Base-by-base conservation (phyloP, 495 filamentous ascomycete species). In the Daldinia concentrica region DNA sequence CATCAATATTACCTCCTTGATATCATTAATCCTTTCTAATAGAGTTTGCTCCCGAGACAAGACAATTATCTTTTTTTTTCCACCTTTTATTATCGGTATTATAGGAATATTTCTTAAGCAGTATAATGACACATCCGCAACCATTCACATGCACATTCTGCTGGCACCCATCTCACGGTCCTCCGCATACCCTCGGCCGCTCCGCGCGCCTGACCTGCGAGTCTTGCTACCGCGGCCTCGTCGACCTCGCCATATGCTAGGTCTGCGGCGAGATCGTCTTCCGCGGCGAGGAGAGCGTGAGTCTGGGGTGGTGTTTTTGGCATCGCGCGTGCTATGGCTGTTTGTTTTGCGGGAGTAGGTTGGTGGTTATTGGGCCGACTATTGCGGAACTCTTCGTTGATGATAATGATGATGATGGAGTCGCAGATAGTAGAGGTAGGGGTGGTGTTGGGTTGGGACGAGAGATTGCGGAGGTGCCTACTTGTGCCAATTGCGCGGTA, bases 271-370 rank as follows among this genome's bases (percentile, higher is more conserved):
- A 82, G 71, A 61, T 82, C 32, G 74, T 85, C 1, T 74, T 78
- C 15, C 77, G 80, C 22, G 82, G 77, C 6, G 81, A 82, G 7
- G 83, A 83, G 43, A 79, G 80, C 50, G 82, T 85, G 14, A 82
- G 79, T 52, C 62, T 84, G 15, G 83, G 82, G 1, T 85, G 80
- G 83, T 82, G 81, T 56, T 85, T 85, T 61, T 85, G 83, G 83
- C 83, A 85, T 52, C 70, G 76, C 58, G 78, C 57, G 0, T 85
- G 83, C 45, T 84, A 82, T 60, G 82, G 82, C 9, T 86, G 83
- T 76, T 64, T 86, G 57, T 64, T 84, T 17, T 85, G 80, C 59
- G 79, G 82, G 37, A 69, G 59, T 52, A 73, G 67, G 62, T 2
- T 15, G 14, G 66, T 74, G 1, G 64, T 71, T 24, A 66, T 52